Evolutionary conservation across 768 basidiomycete species (phyloP), one percentile per base, ranked within the genome.

Genomic region (Phylloporus arenicola): DNA sequence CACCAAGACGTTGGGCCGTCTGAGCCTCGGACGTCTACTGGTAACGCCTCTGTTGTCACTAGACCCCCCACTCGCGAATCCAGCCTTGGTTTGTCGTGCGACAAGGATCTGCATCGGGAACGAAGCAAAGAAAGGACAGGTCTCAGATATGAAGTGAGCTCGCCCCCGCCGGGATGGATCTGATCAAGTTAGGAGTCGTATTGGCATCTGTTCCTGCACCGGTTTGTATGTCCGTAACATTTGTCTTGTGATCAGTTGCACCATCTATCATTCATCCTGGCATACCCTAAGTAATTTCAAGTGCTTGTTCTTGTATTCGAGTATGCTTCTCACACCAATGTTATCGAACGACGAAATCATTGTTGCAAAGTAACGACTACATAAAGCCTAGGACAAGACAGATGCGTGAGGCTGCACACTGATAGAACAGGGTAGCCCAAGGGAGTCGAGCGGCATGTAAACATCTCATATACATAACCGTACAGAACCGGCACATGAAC

Each of bases 131-230:
- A 45, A 25, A 39, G 30, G 16, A 52, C 6, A 20, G 27, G 30
- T 7, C 14, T 43, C 17, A 50, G 37, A 35, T 39, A 45, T 20
- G 56, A 50, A 10, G 24, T 52, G 25, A 54, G 43, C 10, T 42
- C 51, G n/a, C 61, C 68, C 24, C 68, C 75, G 59, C 73, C 72
- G 54, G 77, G 76, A 60, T 79, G 77, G 77, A 77, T 79, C 52
- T 78, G 40, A 48, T 17, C 24, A 61, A 64, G 47, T 33, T 20
- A 20, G 9, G 6, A 17, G 16, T 20, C 17, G 10, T 19, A 7
- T 34, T 35, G 25, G 2, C 24, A 43, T 3, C 3, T 38, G 24
- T 42, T 39, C 47, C 20, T 1, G 16, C 17, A 42, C 10, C 3
- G 30, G 7, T 34, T n/a, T 17, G 41, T 43, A 45, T 13, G 20